phyloP scores from a whole-genome alignment of 2,329 filamentous ascomycete genomes.

The Calonectria pauciramosa region DNA sequence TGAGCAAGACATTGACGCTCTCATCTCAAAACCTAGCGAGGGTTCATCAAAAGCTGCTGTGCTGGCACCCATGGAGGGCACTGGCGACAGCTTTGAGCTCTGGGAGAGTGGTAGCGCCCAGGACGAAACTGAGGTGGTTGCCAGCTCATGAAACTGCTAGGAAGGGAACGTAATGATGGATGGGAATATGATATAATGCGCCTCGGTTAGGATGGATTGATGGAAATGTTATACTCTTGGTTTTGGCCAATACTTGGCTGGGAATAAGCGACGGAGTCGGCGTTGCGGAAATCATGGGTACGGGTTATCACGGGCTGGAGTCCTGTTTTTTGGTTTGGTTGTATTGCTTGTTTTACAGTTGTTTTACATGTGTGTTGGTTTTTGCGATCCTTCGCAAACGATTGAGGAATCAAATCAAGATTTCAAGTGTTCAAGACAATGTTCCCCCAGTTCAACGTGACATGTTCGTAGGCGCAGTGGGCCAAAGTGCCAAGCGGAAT shows the following conservation, averaged over 20 bases:
- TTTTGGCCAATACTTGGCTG: constrained; percentile 17
- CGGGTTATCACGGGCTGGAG: constrained; percentile 48
- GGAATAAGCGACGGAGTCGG: constrained; percentile 31
- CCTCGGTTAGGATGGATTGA: neutral
- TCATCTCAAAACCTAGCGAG: constrained; percentile 54
- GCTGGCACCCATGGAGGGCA: constrained; percentile 69
- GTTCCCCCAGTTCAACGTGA: neutral
- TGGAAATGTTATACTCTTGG: neutral
- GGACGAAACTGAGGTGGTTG: constrained; percentile 63
- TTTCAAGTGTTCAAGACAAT: neutral
- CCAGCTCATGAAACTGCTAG: constrained; percentile 39
- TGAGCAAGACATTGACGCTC: constrained; percentile 50
- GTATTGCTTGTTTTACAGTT: constrained; percentile 24
- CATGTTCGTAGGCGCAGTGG: neutral
- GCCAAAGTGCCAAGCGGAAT: neutral
- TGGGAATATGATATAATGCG: constrained; percentile 16
- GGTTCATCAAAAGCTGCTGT: constrained; percentile 60
- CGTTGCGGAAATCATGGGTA: constrained; percentile 36
- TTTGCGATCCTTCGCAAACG: neutral
- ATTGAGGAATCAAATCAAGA: neutral
- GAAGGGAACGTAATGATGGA: constrained; percentile 17
- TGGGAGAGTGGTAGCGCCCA: constrained; percentile 79
- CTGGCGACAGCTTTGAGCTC: constrained; percentile 73
- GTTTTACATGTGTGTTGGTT: constrained; percentile 5
- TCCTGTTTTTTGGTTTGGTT: constrained; percentile 40